These are phyloP conservation scores for Ophiocordyceps robertsii DNA, from an alignment of 2,329 filamentous ascomycete genomes.

Conservation along the genomic window DNA sequence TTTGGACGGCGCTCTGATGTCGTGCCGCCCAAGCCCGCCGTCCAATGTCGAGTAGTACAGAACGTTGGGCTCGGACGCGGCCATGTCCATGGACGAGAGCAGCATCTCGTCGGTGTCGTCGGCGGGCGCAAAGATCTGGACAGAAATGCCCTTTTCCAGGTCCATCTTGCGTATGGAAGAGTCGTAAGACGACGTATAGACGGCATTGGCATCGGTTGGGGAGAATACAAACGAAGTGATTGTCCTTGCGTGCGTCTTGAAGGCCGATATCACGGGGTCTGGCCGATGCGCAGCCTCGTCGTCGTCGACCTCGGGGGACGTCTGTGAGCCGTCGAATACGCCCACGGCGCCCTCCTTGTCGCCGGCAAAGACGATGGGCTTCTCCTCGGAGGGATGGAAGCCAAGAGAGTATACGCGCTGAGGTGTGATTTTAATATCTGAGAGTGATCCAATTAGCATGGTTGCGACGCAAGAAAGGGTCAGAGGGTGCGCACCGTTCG, in stretches of 20 bases:
- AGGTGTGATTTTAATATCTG: slow-evolving; percentile 82
- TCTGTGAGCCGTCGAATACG: slow-evolving; percentile 78
- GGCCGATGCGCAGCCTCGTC: slow-evolving; percentile 52
- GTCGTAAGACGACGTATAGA: slow-evolving; percentile 86
- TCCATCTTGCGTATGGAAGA: slow-evolving; percentile 83
- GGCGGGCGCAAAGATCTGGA: slow-evolving; percentile 67
- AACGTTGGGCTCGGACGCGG: slow-evolving; percentile 52
- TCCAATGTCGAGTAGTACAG: slow-evolving; percentile 81
- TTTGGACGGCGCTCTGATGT: slow-evolving; percentile 48
- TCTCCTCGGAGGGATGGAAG: slow-evolving; percentile 77
- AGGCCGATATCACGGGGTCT: slow-evolving; percentile 71
- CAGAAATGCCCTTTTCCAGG: slow-evolving; percentile 62
- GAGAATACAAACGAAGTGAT: slow-evolving; percentile 77
- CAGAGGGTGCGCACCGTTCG: slow-evolving; percentile 43
- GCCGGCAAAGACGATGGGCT: slow-evolving; percentile 81
- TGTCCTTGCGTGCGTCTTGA: slow-evolving; percentile 82
- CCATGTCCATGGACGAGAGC: slow-evolving; percentile 74
- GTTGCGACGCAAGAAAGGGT: neutral
- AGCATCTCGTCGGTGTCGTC: slow-evolving; percentile 60
- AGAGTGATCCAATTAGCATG: neutral
- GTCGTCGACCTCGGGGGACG: slow-evolving; percentile 41
- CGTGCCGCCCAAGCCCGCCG: slow-evolving; percentile 69
- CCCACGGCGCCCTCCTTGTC: slow-evolving; percentile 89
- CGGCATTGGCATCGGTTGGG: slow-evolving; percentile 54
- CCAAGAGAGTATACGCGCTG: slow-evolving; percentile 77